A percentile compares a stretch with the other conserved stretches of the same genome.
Conservation (phyloP, 306 rosid species). For the Trifolium subterraneum region DNA sequence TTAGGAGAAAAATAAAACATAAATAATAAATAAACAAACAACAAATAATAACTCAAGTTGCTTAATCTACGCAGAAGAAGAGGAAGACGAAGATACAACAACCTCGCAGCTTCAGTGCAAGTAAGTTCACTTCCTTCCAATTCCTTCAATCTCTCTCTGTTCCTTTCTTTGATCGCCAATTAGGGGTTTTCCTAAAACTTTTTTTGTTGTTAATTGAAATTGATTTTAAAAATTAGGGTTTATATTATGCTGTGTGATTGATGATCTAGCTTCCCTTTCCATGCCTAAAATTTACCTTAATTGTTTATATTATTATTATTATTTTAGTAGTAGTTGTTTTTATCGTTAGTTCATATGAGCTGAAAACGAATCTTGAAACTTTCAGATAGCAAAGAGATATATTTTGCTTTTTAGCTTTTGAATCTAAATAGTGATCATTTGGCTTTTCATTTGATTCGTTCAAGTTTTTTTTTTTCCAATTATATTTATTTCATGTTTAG, state of each 20-base stretch:
- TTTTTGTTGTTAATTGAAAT: background rate
- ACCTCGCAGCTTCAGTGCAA: background rate
- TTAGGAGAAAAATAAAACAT: too few relatives aligned
- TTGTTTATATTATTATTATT: background rate
- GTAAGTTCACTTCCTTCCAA: conserved; percentile 34
- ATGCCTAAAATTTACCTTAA: background rate
- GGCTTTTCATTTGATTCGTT: background rate
- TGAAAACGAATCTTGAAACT: background rate
- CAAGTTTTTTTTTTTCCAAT: background rate
- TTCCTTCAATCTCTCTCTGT: background rate
- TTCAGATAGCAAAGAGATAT: background rate
- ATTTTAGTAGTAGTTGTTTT: background rate
- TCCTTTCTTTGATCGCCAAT: background rate
- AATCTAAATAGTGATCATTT: background rate
- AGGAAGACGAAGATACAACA: background rate
- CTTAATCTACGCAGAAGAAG: background rate
- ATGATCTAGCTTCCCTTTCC: background rate
- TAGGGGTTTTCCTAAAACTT: background rate
- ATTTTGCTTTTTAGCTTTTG: background rate
- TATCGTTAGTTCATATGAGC: background rate
- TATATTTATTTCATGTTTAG: background rate
- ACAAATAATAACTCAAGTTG: background rate
- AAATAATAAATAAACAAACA: too few relatives aligned
- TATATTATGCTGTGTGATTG: background rate
- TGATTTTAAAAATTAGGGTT: background rate